phyloP scores from a whole-genome alignment of 2,329 filamentous ascomycete species.

The Pseudocercospora fijiensis region DNA sequence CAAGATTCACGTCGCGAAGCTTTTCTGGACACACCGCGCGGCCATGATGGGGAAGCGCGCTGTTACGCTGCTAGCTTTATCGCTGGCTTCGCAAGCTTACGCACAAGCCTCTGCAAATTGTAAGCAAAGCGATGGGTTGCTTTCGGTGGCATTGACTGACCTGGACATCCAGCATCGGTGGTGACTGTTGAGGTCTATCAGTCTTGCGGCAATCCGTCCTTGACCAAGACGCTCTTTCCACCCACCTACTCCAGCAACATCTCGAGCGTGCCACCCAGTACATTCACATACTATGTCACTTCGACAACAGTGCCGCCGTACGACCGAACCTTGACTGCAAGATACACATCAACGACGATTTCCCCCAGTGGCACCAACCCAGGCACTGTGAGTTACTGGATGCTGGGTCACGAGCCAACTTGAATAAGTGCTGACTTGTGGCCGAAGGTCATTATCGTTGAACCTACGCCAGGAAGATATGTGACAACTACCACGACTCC shows the following conservation, averaged over 20 bases:
- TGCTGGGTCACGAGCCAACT: background rate
- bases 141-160: background rate
- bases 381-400: background rate
- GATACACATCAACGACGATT: background rate
- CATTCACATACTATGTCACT: background rate
- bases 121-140: background rate
- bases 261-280: background rate
- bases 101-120: background rate
- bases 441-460: background rate
- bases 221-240: slow-evolving; percentile 8
- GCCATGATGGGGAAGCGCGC: background rate
- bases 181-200: slow-evolving; percentile 9
- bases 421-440: background rate
- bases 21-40: background rate
- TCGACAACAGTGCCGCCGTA: background rate
- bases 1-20: background rate
- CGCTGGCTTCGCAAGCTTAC: background rate
- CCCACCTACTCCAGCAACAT: background rate
- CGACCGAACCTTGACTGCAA: background rate
- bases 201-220: slow-evolving; percentile 8
- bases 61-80: background rate
- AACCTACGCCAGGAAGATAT: background rate
- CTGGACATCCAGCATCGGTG: background rate
- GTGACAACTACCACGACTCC: slow-evolving; percentile 1
- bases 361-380: background rate